Evolutionary conservation across 176 grass and related monocot species (phyloP).

Genomic region (Elymus sibiricus): DNA sequence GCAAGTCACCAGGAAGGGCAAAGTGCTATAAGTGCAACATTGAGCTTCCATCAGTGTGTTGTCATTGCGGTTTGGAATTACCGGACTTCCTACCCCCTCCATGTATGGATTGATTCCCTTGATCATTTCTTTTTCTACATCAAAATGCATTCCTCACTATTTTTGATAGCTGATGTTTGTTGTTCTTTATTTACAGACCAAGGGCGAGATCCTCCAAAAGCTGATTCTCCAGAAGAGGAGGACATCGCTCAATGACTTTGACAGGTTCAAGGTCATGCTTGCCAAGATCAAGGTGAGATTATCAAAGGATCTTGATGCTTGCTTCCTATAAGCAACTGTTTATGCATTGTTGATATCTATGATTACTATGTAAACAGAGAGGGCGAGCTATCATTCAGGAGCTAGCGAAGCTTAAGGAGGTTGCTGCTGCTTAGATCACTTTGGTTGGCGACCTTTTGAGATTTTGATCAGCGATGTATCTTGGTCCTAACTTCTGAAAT

Average conservation of each 20-base stretch:
- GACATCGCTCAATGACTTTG: conserved; percentile 82
- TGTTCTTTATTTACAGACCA: too few relatives aligned
- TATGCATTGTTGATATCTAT: neutral
- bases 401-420: conserved; percentile 69
- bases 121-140: too few relatives aligned
- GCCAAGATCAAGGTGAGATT: conserved; percentile 77
- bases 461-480: conserved; percentile 15
- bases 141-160: too few relatives aligned
- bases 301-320: too few relatives aligned
- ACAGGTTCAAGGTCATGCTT: conserved; percentile 98
- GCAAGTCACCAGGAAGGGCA: too few relatives aligned
- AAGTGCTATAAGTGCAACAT: too few relatives aligned
- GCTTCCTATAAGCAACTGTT: neutral
- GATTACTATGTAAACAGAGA: conserved; percentile 47
- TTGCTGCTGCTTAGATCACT: conserved; percentile 34
- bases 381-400: conserved; percentile 72
- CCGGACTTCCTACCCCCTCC: too few relatives aligned
- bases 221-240: conserved; percentile 95
- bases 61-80: too few relatives aligned
- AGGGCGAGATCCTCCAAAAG: conserved; percentile 23
- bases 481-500: neutral
- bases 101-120: too few relatives aligned
- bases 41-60: too few relatives aligned
- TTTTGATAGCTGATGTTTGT: too few relatives aligned
- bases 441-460: neutral